Base-by-base conservation (phyloP, 1,284 basidiomycete genomes). In the Xerocomus minutiporus region DNA sequence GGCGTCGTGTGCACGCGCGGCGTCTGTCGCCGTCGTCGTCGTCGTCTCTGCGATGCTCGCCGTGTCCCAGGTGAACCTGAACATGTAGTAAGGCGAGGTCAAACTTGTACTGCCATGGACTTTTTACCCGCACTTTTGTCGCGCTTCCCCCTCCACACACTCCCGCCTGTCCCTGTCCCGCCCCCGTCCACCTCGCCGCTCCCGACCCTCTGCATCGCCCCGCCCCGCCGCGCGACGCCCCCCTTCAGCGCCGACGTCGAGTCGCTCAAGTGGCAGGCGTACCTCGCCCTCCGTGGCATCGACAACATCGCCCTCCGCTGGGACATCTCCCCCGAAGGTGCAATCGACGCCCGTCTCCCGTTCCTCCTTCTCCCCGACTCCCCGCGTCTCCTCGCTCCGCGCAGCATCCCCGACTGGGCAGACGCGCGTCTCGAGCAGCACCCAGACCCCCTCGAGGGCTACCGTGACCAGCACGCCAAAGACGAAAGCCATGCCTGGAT, bases 261-360 rank as follows among this genome's bases (percentile, higher is more conserved):
- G 61, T 90, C 88, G 67, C 77, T 91, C 61, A 90, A 88, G 70
- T 91, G 88, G 88, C 88, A 91, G 67, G 85, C 88, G 0, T 89
- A 87, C 66, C 75, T 91, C 53, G 86, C 88, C 2, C 77, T 91
- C 15, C 80, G 85, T 49, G 81, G 80, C 4, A 64, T 86, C 50
- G 67, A 59, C 17, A 61, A 69, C 59, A 69, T 88, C 46, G 69
- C 68, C 26, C 69, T 89, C 12, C 78, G 85, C 46, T 86, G 80
- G 71, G 84, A 90, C 64, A 73, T 91, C 32, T 66, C 77, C 13
- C 71, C 79, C 17, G 82, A 86, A 52, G 88, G 88, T 29, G 83
- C 80, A 7, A 70, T 88, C 40, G 84, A 81, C 54, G 78, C 75
- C 4, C 75, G 81, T 17, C 75, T 91, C 8, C 88, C 88, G 1